Percentiles rank a stretch among this genome's conserved stretches.
Conservation (phyloP, 768 basidiomycete species). For the Boletus barrowsii region DNA sequence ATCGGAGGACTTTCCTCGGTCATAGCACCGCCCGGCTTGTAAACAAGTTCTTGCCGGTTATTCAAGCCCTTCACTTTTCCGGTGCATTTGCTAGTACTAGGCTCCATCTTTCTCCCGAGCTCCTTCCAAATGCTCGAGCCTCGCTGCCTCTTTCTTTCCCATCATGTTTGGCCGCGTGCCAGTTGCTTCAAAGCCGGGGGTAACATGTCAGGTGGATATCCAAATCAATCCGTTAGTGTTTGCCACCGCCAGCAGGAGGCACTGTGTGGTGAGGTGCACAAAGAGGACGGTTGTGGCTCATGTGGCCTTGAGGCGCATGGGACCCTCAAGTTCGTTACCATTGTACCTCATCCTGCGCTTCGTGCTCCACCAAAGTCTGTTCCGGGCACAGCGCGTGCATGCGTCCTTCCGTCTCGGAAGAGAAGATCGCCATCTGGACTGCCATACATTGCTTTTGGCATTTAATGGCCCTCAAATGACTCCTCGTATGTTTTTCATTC, state of each 20-base stretch:
- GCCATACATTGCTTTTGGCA: slow-evolving; percentile 2
- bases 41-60: too few species aligned
- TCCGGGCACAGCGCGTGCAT: background rate
- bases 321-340: background rate
- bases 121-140: background rate
- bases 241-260: background rate
- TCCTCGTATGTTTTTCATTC: slow-evolving; percentile 3
- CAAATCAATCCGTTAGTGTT: background rate
- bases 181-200: background rate
- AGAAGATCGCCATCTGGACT: slow-evolving; percentile 2
- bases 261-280: background rate
- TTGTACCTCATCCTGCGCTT: background rate
- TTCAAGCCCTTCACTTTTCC: too few species aligned
- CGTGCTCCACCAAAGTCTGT: background rate
- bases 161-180: background rate
- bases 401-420: background rate
- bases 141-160: background rate
- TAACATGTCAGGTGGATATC: background rate
- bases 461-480: slow-evolving; percentile 14
- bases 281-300: background rate
- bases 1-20: too few species aligned
- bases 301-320: background rate
- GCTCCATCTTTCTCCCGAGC: background rate
- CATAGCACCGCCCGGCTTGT: too few species aligned
- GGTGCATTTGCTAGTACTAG: too few species aligned